Evolutionary conservation across 768 basidiomycete species (phyloP).

Genomic region (Flagelloscypha sp.): DNA sequence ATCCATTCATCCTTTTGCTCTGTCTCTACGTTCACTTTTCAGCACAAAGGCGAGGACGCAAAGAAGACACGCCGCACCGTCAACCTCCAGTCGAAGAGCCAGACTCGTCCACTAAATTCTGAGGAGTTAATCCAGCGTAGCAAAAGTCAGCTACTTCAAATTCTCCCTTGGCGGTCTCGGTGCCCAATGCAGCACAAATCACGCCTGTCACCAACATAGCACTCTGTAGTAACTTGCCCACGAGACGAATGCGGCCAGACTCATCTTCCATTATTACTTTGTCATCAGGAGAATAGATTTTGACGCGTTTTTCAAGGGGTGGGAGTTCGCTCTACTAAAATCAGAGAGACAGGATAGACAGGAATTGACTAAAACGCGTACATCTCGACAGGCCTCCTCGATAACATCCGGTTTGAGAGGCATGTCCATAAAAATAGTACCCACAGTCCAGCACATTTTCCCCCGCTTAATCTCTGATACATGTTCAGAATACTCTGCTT

Average conservation of each 20-base stretch:
- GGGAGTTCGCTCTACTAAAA: constrained; percentile 81
- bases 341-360: constrained; percentile 1
- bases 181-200: constrained; percentile 82
- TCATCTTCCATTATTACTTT: constrained; percentile 91
- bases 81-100: constrained; percentile 51
- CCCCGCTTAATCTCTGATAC: too few relatives aligned
- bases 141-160: constrained; percentile 92
- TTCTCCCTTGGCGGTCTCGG: constrained; percentile 82
- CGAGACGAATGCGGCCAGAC: constrained; percentile 82
- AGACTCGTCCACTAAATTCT: constrained; percentile 25
- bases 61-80: constrained; percentile 36
- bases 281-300: constrained; percentile 74
- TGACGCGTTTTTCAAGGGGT: constrained; percentile 64
- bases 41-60: background rate
- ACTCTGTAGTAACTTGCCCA: constrained; percentile 60
- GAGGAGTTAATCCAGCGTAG: constrained; percentile 74
- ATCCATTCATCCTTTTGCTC: constrained; percentile 61
- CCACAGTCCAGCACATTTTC: constrained; percentile 86
- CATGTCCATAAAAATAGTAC: constrained; percentile 99
- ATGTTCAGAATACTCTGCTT: too few relatives aligned
- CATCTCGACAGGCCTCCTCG: constrained; percentile 89
- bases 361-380: constrained; percentile 22
- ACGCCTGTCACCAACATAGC: constrained; percentile 81
- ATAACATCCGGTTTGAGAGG: constrained; percentile 97
- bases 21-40: constrained; percentile 6